Evolutionary conservation across 164 flowering plant genomes (phyloP).

Genomic region (Echeveria elegans): DNA sequence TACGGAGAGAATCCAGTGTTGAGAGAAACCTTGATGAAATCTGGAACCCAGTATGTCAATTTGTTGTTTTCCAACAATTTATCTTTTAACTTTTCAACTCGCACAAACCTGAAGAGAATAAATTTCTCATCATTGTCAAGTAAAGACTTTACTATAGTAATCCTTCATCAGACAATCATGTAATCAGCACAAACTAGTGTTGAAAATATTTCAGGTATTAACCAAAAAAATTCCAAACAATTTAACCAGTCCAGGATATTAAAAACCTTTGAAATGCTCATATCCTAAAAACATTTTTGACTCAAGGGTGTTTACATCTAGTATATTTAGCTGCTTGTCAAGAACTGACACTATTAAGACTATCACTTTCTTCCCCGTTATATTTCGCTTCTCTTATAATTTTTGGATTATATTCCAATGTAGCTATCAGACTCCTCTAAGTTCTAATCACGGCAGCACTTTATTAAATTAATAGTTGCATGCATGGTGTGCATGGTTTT

Average conservation of each 20-base stretch:
- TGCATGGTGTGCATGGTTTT: neutral
- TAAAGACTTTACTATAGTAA: too few relatives aligned
- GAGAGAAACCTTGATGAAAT: slow-evolving; percentile 73
- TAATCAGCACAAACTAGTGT: too few relatives aligned
- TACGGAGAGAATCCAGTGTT: neutral
- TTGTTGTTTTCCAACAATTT: slow-evolving; percentile 75
- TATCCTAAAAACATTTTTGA: too few relatives aligned
- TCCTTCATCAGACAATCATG: too few relatives aligned
- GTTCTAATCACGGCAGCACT: neutral
- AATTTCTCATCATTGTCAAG: neutral
- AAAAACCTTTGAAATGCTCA: too few relatives aligned
- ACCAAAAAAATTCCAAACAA: too few relatives aligned
- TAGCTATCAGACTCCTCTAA: neutral
- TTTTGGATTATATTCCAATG: neutral
- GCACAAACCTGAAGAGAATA: slow-evolving; percentile 55
- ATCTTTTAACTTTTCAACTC: slow-evolving; percentile 72
- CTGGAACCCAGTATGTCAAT: slow-evolving; percentile 96
- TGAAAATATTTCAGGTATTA: too few relatives aligned
- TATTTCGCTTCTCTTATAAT: neutral
- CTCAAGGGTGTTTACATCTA: too few relatives aligned
- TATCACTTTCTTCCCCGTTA: neutral
- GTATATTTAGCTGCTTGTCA: neutral
- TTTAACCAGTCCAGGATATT: too few relatives aligned
- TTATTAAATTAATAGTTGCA: neutral
- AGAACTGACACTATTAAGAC: neutral